phyloP scores from a whole-genome alignment of 2,329 filamentous ascomycete genomes.

The Simplicillium aogashimaense region DNA sequence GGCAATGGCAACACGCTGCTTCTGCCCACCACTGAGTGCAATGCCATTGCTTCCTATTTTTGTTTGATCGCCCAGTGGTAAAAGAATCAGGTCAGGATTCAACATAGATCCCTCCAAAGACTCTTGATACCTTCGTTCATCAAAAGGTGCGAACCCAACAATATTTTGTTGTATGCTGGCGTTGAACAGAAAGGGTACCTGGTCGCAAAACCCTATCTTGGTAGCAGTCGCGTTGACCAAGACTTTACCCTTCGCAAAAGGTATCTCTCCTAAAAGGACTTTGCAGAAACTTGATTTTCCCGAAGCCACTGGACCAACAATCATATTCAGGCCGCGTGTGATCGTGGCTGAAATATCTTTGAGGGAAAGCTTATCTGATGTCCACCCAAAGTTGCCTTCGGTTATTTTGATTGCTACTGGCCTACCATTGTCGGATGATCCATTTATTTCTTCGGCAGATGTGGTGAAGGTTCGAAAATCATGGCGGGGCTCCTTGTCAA shows the following conservation, averaged over 20 bases:
- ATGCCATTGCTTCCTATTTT: constrained; percentile 30
- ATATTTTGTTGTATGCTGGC: constrained; percentile 15
- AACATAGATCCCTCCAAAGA: constrained; percentile 10
- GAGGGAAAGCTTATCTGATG: constrained; percentile 15
- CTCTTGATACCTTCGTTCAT: constrained; percentile 10
- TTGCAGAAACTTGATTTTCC: constrained; percentile 31
- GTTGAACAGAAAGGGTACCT: constrained; percentile 15
- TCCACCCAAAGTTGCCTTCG: constrained; percentile 21
- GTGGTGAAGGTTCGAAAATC: not conserved
- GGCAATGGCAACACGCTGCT: constrained; percentile 20
- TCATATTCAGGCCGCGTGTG: constrained; percentile 20
- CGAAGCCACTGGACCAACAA: constrained; percentile 12
- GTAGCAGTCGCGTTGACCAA: constrained; percentile 6
- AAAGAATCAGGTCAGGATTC: constrained; percentile 10
- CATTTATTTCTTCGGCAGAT: not conserved
- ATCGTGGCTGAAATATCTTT: constrained; percentile 20
- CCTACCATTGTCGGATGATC: not conserved
- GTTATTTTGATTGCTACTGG: constrained; percentile 2
- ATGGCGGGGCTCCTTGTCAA: constrained; percentile 19
- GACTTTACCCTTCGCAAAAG: constrained; percentile 11
- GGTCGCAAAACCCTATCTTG: constrained; percentile 21
- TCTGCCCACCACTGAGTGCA: constrained; percentile 30
- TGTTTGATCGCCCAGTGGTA: constrained; percentile 24
- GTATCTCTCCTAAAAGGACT: constrained; percentile 20
- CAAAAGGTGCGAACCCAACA: constrained; percentile 10